Base-by-base conservation (phyloP, 1,284 basidiomycete species). In the Rhodotorula mucilaginosa region DNA sequence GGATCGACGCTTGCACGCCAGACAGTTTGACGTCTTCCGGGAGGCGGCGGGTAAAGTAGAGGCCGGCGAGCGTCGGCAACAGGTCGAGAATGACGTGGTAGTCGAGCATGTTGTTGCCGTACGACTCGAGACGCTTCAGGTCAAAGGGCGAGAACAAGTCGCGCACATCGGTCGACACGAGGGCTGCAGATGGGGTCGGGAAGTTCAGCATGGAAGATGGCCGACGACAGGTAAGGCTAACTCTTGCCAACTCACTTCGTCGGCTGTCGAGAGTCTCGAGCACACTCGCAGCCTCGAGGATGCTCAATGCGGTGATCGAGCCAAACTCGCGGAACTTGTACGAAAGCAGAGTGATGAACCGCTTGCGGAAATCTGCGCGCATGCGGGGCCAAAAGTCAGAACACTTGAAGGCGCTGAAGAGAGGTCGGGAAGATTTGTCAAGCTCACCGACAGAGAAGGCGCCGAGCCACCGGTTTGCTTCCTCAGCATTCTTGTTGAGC, bases 31-130 rank as follows among this genome's bases (percentile, higher is more conserved):
- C 84, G 26, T 85, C 88, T 64, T 59, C 79, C 5, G 83, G 84
- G n/a, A 94, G 83, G 29, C 90, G 86, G 70, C 87, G 86, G 77
- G 90, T 88, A 81, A 99, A 99, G 83, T 91, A 97, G 8, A 98
- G 84, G 21, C 85, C 82, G 1, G 92, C 88, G 49, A 96, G 83
- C 0, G 84, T 86, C 0, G 97, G 95, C 6, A 99, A 84, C 21
- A 99, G 85, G 81, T 99, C 97, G 61, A 99, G 85, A 69, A 99
- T 88, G 78, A 97, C 92, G 80, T 97, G 94, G 80, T 96, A 97
- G 81, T 99, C 97, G 61, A 99, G 86, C 87, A 91, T 89, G 70
- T 62, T 62, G 82, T 95, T 97, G 7, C 93, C 90, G 78, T 99
- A 99, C 10, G 95, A 91, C 76, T 96, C 91, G 49, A 99, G 86